phyloP scores from a whole-genome alignment of 2,329 filamentous ascomycete genomes.

The Rhinocladiella similis region DNA sequence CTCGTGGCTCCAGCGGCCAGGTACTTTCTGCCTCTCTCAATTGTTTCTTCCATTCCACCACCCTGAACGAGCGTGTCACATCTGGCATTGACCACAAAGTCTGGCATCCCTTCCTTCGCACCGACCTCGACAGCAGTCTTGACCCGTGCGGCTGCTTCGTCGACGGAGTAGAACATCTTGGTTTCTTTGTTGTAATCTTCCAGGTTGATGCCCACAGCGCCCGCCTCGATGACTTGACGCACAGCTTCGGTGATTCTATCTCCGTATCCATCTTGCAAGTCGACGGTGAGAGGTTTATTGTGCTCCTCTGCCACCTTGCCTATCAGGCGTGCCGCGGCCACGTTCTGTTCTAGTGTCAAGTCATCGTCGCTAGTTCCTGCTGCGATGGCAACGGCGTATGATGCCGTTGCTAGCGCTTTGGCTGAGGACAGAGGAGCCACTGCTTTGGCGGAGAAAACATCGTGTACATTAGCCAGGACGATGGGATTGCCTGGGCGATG shows the following conservation, averaged over 20 bases:
- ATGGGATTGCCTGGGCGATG: conserved; percentile 55
- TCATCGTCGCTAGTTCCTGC: conserved; percentile 49
- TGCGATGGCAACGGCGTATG: conserved; percentile 51
- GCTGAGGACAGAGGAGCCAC: conserved; percentile 45
- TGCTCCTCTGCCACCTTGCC: conserved; percentile 43
- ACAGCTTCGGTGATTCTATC: conserved; percentile 48
- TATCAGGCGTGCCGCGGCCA: conserved; percentile 49
- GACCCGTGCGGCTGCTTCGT: conserved; percentile 53
- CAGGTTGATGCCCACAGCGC: conserved; percentile 60
- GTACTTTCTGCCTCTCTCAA: conserved; percentile 57
- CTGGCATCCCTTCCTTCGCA: conserved; percentile 49
- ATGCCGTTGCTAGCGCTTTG: conserved; percentile 52
- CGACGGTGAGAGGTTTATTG: conserved; percentile 55
- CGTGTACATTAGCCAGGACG: conserved; percentile 58
- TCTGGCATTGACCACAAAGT: conserved; percentile 60
- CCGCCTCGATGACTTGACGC: conserved; percentile 46
- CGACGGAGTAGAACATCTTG: conserved; percentile 37
- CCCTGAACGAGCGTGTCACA: conserved; percentile 53
- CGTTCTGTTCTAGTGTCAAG: conserved; percentile 53
- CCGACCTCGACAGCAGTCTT: conserved; percentile 45
- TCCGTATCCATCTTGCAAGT: conserved; percentile 63
- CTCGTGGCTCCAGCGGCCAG: conserved; percentile 59
- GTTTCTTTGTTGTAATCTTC: conserved; percentile 52
- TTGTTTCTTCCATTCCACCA: conserved; percentile 48
- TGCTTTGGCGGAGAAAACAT: conserved; percentile 49